A percentile compares a stretch with the other conserved stretches of the same genome.
phyloP scores from a whole-genome alignment of 371 early-diverging fungal genomes.

The Apophysomyces sp. region DNA sequence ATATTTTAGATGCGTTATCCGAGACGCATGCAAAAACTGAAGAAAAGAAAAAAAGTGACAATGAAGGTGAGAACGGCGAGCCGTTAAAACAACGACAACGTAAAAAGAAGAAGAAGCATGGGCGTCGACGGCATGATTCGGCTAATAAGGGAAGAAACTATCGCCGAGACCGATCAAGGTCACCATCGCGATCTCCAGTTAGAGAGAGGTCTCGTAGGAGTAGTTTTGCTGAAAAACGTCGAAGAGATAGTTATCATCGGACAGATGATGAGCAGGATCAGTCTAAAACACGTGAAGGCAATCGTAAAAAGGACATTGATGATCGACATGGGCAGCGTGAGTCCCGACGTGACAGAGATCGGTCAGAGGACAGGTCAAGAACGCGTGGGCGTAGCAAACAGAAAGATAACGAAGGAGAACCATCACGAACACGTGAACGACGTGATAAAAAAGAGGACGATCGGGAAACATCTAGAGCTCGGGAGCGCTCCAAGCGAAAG shows the following conservation, averaged over 20 bases:
- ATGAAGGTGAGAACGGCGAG: not conserved
- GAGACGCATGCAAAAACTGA: not conserved
- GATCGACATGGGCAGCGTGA: not conserved
- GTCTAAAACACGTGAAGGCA: not conserved
- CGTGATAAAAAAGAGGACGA: not conserved
- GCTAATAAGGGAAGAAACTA: not conserved
- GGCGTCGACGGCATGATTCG: not conserved
- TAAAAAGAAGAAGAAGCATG: constrained; percentile 8
- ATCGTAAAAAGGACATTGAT: not conserved
- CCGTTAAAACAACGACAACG: not conserved
- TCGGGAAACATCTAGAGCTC: not conserved
- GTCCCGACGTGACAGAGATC: not conserved
- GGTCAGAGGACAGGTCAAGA: not conserved
- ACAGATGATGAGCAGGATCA: not conserved
- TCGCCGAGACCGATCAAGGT: constrained; percentile 2
- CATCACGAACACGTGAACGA: not conserved
- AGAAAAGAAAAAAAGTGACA: not conserved
- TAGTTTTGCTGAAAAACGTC: not conserved
- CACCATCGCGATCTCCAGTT: constrained; percentile 7
- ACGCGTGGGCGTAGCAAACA: not conserved
- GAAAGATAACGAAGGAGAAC: not conserved
- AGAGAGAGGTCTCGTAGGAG: not conserved
- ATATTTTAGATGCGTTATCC: constrained; percentile 18
- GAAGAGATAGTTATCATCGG: not conserved
- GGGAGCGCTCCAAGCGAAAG: not conserved